These are phyloP conservation scores for Nicotiana knightiana DNA, from an alignment of 257 asterid genomes.

Conservation along the genomic window DNA sequence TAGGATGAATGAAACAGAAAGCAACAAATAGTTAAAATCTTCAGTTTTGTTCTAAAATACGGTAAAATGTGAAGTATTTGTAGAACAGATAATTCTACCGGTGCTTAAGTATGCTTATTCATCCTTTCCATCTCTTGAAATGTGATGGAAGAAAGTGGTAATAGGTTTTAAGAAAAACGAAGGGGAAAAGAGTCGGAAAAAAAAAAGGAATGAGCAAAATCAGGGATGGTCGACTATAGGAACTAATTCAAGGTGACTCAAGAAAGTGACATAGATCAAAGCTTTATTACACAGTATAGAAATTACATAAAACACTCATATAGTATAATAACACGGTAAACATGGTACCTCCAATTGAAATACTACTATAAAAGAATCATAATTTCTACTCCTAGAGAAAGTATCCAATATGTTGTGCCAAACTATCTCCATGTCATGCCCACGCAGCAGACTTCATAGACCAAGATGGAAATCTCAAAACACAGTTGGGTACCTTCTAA, in stretches of 20 bases:
- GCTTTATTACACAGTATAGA: background rate
- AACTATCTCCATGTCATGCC: background rate
- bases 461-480: background rate
- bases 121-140: background rate
- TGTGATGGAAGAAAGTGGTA: background rate
- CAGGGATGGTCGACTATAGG: background rate
- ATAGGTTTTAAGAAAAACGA: background rate
- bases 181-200: background rate
- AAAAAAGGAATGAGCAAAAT: background rate
- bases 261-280: background rate
- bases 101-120: background rate
- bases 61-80: no score
- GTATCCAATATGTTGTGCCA: background rate
- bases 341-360: background rate
- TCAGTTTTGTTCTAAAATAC: no score
- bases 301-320: background rate
- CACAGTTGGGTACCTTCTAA: background rate
- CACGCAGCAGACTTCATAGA: background rate
- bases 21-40: no score
- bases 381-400: background rate
- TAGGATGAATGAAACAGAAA: background rate
- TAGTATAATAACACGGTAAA: background rate
- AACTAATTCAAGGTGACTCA: background rate
- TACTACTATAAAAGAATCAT: background rate
- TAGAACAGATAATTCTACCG: background rate